These are phyloP conservation scores for Botryotinia globosa DNA, from an alignment of 2,329 filamentous ascomycete genomes.

Conservation along the genomic window DNA sequence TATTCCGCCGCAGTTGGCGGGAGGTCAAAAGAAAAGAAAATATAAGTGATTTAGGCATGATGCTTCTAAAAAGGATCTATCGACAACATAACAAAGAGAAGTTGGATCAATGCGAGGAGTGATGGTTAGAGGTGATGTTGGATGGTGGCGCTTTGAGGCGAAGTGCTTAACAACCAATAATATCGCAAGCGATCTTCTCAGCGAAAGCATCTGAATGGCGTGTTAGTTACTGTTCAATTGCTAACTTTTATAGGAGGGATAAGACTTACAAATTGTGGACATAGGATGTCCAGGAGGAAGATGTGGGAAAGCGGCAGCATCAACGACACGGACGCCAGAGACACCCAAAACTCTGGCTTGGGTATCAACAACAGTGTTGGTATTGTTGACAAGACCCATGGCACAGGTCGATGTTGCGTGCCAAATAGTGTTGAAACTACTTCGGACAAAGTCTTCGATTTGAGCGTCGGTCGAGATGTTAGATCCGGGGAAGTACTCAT, in stretches of 20 bases:
- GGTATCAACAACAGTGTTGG: conserved; percentile 35
- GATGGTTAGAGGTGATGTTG: background rate
- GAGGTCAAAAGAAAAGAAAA: background rate
- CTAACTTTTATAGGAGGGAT: background rate
- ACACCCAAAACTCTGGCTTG: conserved; percentile 31
- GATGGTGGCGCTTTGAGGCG: background rate
- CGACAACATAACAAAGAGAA: background rate
- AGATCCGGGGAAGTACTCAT: conserved; percentile 28
- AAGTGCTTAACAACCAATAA: conserved; percentile 8
- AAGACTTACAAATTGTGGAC: conserved; percentile 41
- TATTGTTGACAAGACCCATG: conserved; percentile 51
- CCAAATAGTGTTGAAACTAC: conserved; percentile 41
- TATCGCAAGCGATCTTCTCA: conserved; percentile 42
- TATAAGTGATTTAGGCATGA: background rate
- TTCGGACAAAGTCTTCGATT: conserved; percentile 28
- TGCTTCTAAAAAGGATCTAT: conserved; percentile 1
- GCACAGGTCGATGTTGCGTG: conserved; percentile 55
- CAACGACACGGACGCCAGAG: conserved; percentile 30
- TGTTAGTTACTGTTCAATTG: background rate
- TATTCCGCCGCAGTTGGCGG: background rate
- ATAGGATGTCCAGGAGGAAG: conserved; percentile 44
- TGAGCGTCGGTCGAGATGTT: conserved; percentile 28
- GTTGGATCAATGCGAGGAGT: background rate
- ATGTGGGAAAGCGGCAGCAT: conserved; percentile 29
- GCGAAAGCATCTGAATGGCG: conserved; percentile 40